These are phyloP conservation scores for Aureobasidium sp. DNA, from an alignment of 2,329 filamentous ascomycete species.

Conservation along the genomic window DNA sequence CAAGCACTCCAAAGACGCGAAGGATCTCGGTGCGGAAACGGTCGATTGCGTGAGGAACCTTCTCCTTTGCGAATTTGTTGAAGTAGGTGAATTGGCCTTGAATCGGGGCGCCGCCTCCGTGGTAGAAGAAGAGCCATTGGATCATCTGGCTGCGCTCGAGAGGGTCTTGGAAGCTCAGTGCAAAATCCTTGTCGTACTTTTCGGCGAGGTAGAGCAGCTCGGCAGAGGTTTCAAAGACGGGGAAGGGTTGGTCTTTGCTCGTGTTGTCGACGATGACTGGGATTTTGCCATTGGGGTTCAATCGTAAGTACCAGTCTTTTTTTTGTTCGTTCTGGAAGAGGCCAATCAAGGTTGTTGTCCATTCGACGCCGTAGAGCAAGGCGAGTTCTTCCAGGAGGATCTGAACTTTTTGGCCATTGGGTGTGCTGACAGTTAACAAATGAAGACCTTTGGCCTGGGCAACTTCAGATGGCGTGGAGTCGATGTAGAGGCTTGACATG, in stretches of 20 bases:
- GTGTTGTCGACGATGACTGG: constrained; percentile 46
- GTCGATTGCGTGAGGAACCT: constrained; percentile 44
- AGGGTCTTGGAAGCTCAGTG: constrained; percentile 47
- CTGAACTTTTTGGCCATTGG: constrained; percentile 46
- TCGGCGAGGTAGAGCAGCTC: constrained; percentile 49
- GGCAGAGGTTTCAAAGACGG: constrained; percentile 48
- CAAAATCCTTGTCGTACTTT: constrained; percentile 42
- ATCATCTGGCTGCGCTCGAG: constrained; percentile 43
- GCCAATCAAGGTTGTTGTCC: constrained; percentile 43
- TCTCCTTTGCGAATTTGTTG: constrained; percentile 37
- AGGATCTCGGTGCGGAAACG: constrained; percentile 48
- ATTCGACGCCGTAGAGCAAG: constrained; percentile 41
- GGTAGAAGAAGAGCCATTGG: constrained; percentile 53
- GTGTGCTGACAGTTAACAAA: constrained; percentile 45
- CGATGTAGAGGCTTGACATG: constrained; percentile 34
- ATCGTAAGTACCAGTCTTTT: constrained; percentile 47
- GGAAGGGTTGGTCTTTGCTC: constrained; percentile 42
- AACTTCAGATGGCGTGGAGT: constrained; percentile 40
- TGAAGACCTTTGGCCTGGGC: constrained; percentile 47
- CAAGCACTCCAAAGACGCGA: constrained; percentile 49
- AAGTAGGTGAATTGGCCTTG: constrained; percentile 43
- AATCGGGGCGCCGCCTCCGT: constrained; percentile 38
- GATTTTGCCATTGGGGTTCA: constrained; percentile 45
- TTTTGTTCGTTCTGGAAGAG: constrained; percentile 50
- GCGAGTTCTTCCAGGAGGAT: constrained; percentile 50